phyloP scores from a whole-genome alignment of 768 basidiomycete species.

The Candolleomyces aberdarensis region DNA sequence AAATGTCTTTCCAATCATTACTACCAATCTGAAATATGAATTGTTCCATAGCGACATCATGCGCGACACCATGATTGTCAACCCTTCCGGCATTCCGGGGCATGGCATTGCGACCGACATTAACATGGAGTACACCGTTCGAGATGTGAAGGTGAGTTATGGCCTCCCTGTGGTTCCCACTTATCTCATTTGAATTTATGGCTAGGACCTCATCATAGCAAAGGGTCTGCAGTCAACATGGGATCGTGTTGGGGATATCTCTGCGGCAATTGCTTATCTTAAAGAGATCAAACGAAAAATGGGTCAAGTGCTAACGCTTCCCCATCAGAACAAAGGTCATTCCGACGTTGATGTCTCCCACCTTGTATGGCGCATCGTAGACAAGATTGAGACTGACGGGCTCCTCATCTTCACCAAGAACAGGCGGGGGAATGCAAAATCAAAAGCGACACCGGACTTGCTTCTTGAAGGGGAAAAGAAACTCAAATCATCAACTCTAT shows the following conservation, averaged over 20 bases:
- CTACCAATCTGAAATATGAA: too few relatives aligned
- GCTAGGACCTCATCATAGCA: conserved; percentile 12
- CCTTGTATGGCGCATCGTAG: neutral
- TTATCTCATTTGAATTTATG: too few relatives aligned
- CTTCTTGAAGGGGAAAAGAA: neutral
- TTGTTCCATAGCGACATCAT: conserved; percentile 19
- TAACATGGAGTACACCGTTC: conserved; percentile 22
- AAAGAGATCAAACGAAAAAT: neutral
- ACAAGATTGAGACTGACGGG: neutral
- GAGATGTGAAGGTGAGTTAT: conserved; percentile 13
- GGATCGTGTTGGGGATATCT: neutral
- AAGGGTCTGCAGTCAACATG: neutral
- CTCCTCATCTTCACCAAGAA: neutral
- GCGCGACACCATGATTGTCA: conserved; percentile 27
- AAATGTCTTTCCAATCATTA: neutral
- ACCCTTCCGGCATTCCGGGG: conserved; percentile 20
- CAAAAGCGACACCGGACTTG: neutral
- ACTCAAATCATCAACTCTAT: neutral
- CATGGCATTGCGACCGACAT: conserved; percentile 24
- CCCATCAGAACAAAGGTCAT: neutral
- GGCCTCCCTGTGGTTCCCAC: too few relatives aligned
- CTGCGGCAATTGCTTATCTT: neutral
- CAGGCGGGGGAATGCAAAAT: neutral
- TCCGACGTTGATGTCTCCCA: neutral
- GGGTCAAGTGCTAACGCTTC: neutral